Conservation (phyloP, 257 asterid genomes). For the Nicotiana noctiflora region DNA sequence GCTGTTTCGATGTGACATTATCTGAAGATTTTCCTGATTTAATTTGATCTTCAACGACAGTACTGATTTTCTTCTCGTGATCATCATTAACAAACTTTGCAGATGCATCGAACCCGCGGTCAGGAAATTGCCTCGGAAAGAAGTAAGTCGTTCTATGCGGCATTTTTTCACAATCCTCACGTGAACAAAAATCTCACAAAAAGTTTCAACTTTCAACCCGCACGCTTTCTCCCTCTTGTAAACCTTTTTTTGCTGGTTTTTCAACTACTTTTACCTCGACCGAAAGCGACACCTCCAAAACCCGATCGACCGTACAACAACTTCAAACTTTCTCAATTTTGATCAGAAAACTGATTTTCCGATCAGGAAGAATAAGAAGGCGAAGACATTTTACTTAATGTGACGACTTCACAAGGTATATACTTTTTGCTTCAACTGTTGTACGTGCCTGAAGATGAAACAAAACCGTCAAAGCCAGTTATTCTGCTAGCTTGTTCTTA, state of each 20-base stretch:
- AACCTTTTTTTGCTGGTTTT: not conserved
- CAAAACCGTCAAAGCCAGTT: not conserved
- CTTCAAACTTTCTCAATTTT: not conserved
- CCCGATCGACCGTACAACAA: not conserved
- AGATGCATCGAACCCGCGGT: conserved; percentile 31
- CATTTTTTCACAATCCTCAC: conserved; percentile 48
- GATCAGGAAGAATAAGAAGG: not conserved
- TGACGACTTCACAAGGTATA: not conserved
- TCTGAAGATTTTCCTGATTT: conserved; percentile 7
- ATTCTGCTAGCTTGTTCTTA: not conserved
- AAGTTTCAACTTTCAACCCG: not conserved
- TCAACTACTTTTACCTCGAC: conserved; percentile 1
- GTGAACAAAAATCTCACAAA: conserved; percentile 24
- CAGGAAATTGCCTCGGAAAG: conserved; percentile 84
- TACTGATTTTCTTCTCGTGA: conserved; percentile 61
- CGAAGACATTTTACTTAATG: not conserved
- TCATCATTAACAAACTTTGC: conserved; percentile 42
- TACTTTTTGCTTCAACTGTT: not conserved
- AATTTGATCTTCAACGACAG: conserved; percentile 13
- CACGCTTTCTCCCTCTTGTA: not conserved
- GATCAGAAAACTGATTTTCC: not conserved
- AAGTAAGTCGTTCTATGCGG: conserved; percentile 92
- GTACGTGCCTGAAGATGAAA: not conserved
- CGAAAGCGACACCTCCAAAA: conserved; percentile 3
- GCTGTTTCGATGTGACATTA: conserved; percentile 1